These are phyloP conservation scores for Leishmania mexicana DNA, from an alignment of 208 protist genomes.

Conservation along the genomic window DNA sequence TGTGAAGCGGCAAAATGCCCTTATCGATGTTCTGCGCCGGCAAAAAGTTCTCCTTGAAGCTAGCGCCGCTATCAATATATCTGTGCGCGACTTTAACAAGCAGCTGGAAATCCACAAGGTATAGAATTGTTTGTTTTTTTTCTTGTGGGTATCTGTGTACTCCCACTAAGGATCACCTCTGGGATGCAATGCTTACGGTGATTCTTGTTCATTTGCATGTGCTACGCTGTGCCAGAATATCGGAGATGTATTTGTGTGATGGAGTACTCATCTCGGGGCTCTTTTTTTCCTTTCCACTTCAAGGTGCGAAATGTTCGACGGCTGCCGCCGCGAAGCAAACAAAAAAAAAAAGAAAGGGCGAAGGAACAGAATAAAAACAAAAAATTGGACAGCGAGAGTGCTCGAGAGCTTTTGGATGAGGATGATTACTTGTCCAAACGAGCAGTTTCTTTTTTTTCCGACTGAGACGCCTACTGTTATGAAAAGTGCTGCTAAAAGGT, in stretches of 20 bases:
- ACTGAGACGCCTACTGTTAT: too few relatives aligned
- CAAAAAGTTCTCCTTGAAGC: slow-evolving; percentile 95
- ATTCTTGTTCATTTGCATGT: background rate
- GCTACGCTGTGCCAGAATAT: background rate
- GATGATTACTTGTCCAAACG: background rate
- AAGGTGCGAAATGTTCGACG: background rate
- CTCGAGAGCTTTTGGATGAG: too few relatives aligned
- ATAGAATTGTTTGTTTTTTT: background rate
- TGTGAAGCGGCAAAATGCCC: slow-evolving; percentile 90
- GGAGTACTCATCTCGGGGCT: background rate
- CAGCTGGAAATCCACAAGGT: slow-evolving; percentile 16
- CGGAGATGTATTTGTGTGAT: background rate
- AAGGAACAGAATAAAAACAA: too few relatives aligned
- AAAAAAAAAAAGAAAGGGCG: too few relatives aligned
- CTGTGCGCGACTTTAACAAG: slow-evolving; percentile 73
- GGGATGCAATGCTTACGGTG: background rate
- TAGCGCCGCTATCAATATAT: slow-evolving; percentile 65
- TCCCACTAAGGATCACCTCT: background rate
- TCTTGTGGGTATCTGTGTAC: background rate
- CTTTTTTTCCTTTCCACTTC: background rate
- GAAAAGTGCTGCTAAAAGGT: too few relatives aligned
- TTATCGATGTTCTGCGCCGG: slow-evolving; percentile 93
- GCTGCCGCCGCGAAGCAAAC: background rate
- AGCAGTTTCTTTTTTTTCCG: background rate
- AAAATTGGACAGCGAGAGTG: too few relatives aligned